phyloP scores from a whole-genome alignment of 2,329 filamentous ascomycete genomes.

The Fusarium neocosmosporiellum region DNA sequence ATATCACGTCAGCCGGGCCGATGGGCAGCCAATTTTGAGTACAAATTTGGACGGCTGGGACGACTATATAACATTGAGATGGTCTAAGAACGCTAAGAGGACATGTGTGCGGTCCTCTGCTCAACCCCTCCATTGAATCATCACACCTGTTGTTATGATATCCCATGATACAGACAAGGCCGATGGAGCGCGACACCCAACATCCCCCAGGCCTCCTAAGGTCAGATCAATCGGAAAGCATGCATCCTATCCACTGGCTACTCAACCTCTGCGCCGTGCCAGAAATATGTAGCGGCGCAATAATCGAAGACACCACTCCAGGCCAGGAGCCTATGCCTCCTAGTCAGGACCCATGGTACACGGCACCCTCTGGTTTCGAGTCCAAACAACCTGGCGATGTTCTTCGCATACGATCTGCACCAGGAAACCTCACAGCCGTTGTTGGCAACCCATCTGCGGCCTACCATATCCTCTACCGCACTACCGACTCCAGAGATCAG shows the following conservation, averaged over 20 bases:
- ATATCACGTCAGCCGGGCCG: neutral
- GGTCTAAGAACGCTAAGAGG: neutral
- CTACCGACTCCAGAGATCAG: slow-evolving; percentile 48
- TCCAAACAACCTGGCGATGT: slow-evolving; percentile 21
- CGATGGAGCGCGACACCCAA: neutral
- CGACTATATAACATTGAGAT: neutral
- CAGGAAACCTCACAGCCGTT: slow-evolving; percentile 24
- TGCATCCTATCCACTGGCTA: neutral
- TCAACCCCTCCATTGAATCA: neutral
- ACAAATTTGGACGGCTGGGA: neutral
- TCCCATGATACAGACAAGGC: neutral
- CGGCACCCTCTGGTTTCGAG: neutral
- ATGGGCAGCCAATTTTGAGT: neutral
- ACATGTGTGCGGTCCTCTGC: neutral
- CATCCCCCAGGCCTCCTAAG: neutral
- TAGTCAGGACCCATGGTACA: slow-evolving; percentile 26
- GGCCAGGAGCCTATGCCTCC: neutral
- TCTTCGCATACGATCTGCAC: slow-evolving; percentile 24
- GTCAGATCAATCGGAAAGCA: neutral
- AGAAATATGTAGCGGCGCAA: accelerated
- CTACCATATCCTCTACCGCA: slow-evolving; percentile 54
- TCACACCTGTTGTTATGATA: neutral
- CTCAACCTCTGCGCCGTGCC: neutral
- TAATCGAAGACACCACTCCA: neutral
- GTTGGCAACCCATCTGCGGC: slow-evolving; percentile 20